phyloP scores from a whole-genome alignment of 768 basidiomycete species.

The Kwoniella sp. region DNA sequence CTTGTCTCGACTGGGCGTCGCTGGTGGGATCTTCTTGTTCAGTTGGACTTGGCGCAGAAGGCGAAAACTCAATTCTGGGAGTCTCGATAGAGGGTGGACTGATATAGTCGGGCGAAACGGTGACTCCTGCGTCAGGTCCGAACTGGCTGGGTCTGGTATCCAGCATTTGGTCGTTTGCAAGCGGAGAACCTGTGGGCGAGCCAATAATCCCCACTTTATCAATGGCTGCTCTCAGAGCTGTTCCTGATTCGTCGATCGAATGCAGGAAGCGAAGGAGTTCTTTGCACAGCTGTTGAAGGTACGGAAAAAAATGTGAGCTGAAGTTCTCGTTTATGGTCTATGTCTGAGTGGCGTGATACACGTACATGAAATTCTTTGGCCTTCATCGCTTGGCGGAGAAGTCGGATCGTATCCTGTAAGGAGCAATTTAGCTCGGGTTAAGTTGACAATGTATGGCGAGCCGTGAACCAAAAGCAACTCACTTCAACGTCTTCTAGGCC shows the following conservation, averaged over 20 bases:
- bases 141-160: too few relatives aligned
- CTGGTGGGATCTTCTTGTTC: not conserved
- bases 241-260: slow-evolving; percentile 84
- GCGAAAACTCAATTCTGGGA: not conserved
- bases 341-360: too few relatives aligned
- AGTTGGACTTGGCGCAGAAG: slow-evolving; percentile 2
- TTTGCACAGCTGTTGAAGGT: slow-evolving; percentile 71
- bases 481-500: slow-evolving; percentile 68
- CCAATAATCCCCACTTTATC: slow-evolving; percentile 33
- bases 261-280: slow-evolving; percentile 90
- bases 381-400: slow-evolving; percentile 74
- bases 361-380: slow-evolving; percentile 72
- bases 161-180: too few relatives aligned
- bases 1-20: not conserved
- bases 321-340: too few relatives aligned
- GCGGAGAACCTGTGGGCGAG: too few relatives aligned
- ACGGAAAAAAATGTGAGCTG: not conserved
- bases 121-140: too few relatives aligned
- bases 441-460: not conserved
- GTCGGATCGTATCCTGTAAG: slow-evolving; percentile 75
- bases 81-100: not conserved
- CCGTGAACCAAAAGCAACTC: too few relatives aligned
- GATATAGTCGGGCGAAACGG: not conserved
- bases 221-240: slow-evolving; percentile 36
- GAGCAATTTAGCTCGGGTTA: not conserved